Evolutionary conservation across 305 asterid genomes (phyloP).

Genomic region (Euphrasia arctica): DNA sequence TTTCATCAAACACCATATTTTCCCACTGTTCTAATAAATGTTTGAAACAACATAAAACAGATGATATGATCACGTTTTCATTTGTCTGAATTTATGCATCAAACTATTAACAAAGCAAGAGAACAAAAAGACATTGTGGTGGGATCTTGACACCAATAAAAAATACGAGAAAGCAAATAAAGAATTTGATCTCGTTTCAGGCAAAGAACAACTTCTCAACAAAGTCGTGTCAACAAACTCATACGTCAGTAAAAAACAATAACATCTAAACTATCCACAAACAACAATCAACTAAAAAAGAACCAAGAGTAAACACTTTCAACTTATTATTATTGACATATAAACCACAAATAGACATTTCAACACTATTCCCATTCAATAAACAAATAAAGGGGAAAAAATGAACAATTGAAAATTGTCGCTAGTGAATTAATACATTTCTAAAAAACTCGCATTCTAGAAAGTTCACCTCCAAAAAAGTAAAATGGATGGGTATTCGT

Average conservation of each 20-base stretch:
- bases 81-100: background rate
- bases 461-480: constrained; percentile 5
- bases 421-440: constrained; percentile 2
- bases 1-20: background rate
- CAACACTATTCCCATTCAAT: background rate
- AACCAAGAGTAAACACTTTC: constrained; percentile 4
- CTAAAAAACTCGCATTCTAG: constrained; percentile 5
- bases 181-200: constrained; percentile 1
- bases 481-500: background rate
- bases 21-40: background rate
- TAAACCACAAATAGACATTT: background rate
- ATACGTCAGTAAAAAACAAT: background rate
- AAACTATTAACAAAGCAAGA: constrained; percentile 11
- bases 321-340: background rate
- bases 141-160: constrained; percentile 11
- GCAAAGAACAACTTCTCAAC: constrained; percentile 3
- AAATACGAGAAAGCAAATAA: background rate
- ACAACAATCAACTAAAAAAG: constrained; percentile 16
- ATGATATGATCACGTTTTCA: constrained; percentile 1
- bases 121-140: constrained; percentile 6
- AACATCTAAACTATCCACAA: background rate
- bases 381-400: background rate
- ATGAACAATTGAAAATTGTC: background rate
- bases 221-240: constrained; percentile 16
- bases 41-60: background rate